A percentile compares a stretch with the other conserved stretches of the same genome.
These are phyloP conservation scores for Marsdenia floribunda DNA, from an alignment of 257 asterid genomes.

Conservation along the genomic window DNA sequence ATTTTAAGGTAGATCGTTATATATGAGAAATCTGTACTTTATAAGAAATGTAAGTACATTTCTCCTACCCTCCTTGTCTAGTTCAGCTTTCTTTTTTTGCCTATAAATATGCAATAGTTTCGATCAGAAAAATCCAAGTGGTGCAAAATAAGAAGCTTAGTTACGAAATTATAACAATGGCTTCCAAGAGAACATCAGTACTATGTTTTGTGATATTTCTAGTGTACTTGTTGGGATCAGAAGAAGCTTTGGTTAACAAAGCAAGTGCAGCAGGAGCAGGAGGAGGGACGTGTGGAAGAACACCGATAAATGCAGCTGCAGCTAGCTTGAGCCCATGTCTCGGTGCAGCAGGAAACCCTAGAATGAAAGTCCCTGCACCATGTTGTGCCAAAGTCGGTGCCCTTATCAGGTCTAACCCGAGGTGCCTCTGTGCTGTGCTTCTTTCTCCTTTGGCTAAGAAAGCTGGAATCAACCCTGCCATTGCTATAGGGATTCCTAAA, in stretches of 20 bases:
- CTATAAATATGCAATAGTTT: conserved; percentile 11
- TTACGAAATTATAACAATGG: conserved; percentile 7
- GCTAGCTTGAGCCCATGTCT: conserved; percentile 31
- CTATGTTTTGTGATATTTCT: conserved; percentile 6
- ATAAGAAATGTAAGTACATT: background rate
- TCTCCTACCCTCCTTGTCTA: background rate
- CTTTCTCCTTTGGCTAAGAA: conserved; percentile 33
- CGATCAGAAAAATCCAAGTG: background rate
- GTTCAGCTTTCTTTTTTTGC: background rate
- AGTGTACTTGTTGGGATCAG: conserved; percentile 17
- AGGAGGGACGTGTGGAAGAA: conserved; percentile 25
- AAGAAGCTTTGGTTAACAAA: background rate
- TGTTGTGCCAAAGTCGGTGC: conserved; percentile 30
- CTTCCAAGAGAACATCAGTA: conserved; percentile 10
- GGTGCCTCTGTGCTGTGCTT: conserved; percentile 33
- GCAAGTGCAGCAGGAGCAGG: conserved; percentile 26
- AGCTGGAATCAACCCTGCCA: conserved; percentile 27
- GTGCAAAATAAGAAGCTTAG: background rate
- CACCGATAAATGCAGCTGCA: conserved; percentile 21
- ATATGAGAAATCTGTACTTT: too few species aligned
- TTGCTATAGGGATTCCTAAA: conserved; percentile 33
- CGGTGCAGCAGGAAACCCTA: conserved; percentile 24
- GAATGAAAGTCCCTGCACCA: conserved; percentile 16
- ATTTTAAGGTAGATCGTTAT: too few species aligned
- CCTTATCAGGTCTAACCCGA: conserved; percentile 26